Conservation (phyloP, 208 protist genomes). For the Kentomonas sorsogonicus region DNA sequence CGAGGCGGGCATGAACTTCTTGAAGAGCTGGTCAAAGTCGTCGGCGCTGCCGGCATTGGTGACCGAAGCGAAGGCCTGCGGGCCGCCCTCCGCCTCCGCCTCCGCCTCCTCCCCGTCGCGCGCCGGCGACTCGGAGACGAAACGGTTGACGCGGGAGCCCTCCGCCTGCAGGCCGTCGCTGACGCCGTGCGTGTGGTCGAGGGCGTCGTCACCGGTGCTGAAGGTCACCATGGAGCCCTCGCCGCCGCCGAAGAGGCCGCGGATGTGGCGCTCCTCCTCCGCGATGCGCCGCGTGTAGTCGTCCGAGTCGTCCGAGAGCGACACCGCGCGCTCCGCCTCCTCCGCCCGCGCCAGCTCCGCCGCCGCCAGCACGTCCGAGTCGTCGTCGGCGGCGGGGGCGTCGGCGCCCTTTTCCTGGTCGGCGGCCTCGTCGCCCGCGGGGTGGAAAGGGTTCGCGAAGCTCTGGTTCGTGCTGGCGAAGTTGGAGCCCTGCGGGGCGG, state of each 20-base stretch:
- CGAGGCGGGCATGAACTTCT: neutral
- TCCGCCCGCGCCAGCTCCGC: neutral
- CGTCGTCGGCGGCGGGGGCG: neutral
- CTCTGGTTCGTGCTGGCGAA: slow-evolving; percentile 36
- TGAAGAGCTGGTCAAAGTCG: slow-evolving; percentile 13
- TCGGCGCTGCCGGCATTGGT: neutral
- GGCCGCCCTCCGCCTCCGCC: neutral
- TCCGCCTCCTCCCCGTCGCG: neutral
- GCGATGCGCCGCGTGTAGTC: slow-evolving; percentile 3
- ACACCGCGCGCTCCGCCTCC: neutral
- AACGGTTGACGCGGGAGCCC: slow-evolving; percentile 17
- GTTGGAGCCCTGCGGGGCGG: slow-evolving; percentile 21
- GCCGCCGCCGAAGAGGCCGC: neutral
- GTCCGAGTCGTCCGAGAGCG: slow-evolving; percentile 9
- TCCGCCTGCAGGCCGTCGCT: slow-evolving; percentile 7
- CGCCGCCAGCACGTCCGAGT: slow-evolving; percentile 18
- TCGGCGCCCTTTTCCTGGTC: neutral
- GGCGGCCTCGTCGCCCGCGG: neutral
- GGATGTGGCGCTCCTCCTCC: slow-evolving; percentile 11
- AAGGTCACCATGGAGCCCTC: neutral
- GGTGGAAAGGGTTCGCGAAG: neutral
- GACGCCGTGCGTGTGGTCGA: neutral
- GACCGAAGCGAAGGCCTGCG: neutral
- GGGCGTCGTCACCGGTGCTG: neutral
- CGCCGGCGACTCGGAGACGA: neutral